Conservation (phyloP, 805 yeast species). For the Lipomyces starkeyi region DNA sequence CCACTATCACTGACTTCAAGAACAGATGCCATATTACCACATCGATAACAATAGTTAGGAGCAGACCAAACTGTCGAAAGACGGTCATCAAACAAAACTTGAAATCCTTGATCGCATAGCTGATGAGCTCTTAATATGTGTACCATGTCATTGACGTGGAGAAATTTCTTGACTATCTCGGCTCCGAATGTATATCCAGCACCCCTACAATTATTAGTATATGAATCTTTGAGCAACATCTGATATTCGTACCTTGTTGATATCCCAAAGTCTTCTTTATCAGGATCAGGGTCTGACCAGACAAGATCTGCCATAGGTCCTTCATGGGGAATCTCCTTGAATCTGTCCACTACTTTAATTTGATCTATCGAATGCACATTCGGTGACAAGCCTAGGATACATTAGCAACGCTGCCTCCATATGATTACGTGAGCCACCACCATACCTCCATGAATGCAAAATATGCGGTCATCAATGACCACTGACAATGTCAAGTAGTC, state of each 20-base stretch:
- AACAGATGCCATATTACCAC: conserved; percentile 98
- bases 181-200: conserved; percentile 97
- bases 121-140: conserved; percentile 95
- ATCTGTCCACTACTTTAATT: conserved; percentile 85
- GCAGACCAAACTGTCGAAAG: conserved; percentile 98
- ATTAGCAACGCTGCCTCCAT: neutral
- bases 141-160: conserved; percentile 74
- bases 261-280: conserved; percentile 75
- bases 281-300: conserved; percentile 97
- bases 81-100: conserved; percentile 85
- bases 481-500: conserved; percentile 89
- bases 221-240: neutral
- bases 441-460: conserved; percentile 95
- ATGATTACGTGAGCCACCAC: neutral
- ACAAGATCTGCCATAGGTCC: conserved; percentile 99
- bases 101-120: conserved; percentile 94
- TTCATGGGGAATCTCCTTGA: conserved; percentile 95
- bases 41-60: conserved; percentile 95
- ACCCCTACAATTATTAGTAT: conserved; percentile 58
- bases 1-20: conserved; percentile 78
- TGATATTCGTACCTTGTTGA: conserved; percentile 57
- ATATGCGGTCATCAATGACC: conserved; percentile 85
- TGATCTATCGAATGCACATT: conserved; percentile 94
- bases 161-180: conserved; percentile 86
- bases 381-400: conserved; percentile 67